These are phyloP conservation scores for Schizophyllum amplum DNA, from an alignment of 1,284 basidiomycete genomes.

Conservation along the genomic window DNA sequence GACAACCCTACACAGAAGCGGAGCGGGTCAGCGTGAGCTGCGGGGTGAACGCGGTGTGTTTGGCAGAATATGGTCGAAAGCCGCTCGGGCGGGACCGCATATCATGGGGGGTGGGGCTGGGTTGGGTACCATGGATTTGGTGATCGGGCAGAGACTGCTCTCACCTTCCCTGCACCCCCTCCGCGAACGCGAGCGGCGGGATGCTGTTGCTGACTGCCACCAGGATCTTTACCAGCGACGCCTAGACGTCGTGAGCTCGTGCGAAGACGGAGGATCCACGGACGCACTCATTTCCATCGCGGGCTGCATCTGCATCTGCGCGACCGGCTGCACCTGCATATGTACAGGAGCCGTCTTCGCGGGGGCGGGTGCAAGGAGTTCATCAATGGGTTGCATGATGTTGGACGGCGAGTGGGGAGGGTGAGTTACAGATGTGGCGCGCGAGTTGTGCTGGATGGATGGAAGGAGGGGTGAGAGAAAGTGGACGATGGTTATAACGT, in stretches of 20 bases:
- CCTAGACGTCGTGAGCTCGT: too few relatives aligned
- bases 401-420: too few relatives aligned
- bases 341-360: not conserved
- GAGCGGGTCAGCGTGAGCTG: not conserved
- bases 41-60: not conserved
- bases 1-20: constrained; percentile 44
- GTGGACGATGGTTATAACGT: not conserved
- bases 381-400: not conserved
- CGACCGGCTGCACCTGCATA: not conserved
- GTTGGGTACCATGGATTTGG: not conserved
- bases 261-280: too few relatives aligned
- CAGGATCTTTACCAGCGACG: not conserved
- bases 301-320: not conserved
- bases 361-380: not conserved
- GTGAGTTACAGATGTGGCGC: too few relatives aligned
- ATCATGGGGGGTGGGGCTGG: not conserved
- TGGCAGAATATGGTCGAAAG: not conserved
- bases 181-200: constrained; percentile 49
- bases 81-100: too few relatives aligned
- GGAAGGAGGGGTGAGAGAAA: not conserved
- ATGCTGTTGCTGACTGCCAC: constrained; percentile 10
- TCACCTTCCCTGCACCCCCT: constrained; percentile 52
- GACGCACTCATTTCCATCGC: not conserved
- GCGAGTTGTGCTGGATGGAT: too few relatives aligned
- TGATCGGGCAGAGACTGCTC: not conserved